Conservation (phyloP, 2,329 filamentous ascomycete species). For the Sclerotinia sclerotiorum region DNA sequence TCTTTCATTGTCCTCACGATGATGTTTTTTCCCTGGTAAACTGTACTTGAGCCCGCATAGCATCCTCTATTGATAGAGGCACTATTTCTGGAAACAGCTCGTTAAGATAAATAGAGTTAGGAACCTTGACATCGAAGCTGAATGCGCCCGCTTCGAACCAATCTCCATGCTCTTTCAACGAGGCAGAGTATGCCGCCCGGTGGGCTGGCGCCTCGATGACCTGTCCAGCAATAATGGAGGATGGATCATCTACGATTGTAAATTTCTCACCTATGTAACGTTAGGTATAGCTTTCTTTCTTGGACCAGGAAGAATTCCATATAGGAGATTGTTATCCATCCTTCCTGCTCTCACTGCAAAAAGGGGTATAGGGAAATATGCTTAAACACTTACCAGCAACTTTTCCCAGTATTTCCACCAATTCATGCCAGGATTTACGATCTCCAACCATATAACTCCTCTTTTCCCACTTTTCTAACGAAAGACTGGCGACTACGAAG, state of each 20-base stretch:
- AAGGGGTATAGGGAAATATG: not conserved
- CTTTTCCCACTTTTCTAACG: conserved; percentile 31
- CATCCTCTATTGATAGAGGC: conserved; percentile 1
- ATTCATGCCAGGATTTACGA: conserved; percentile 34
- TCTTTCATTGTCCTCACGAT: too few species aligned
- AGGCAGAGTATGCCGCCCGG: conserved; percentile 1
- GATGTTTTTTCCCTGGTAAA: not conserved
- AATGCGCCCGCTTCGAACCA: conserved; percentile 12
- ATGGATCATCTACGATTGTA: not conserved
- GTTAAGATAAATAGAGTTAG: conserved; percentile 4
- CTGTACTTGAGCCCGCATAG: not conserved
- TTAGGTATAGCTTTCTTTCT: not conserved
- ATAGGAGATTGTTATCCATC: too few species aligned
- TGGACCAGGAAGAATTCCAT: not conserved
- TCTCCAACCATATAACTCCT: conserved; percentile 34
- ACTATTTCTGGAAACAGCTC: conserved; percentile 8
- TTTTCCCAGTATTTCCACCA: conserved; percentile 33
- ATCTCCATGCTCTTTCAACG: conserved; percentile 8
- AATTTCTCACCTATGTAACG: not conserved
- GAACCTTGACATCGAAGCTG: not conserved
- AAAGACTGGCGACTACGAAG: conserved; percentile 32
- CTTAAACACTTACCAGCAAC: conserved; percentile 24
- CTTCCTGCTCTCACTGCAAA: not conserved
- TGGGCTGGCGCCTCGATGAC: not conserved
- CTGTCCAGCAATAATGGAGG: not conserved